These are phyloP conservation scores for Solanum habrochaites DNA, from an alignment of 257 asterid species.

Conservation along the genomic window DNA sequence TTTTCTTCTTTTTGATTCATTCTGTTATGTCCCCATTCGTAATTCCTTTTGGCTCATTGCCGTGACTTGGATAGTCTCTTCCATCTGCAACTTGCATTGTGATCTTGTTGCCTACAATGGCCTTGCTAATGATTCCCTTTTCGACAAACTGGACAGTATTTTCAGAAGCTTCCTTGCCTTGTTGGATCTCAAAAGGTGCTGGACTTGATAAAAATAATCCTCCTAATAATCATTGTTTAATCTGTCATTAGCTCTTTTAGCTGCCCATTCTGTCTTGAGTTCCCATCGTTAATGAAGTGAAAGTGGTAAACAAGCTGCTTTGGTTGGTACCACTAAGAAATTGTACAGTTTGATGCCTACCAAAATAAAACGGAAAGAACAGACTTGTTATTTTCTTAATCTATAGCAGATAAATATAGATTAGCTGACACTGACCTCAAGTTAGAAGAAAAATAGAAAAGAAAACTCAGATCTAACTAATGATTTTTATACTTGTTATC, in stretches of 20 bases:
- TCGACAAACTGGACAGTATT: not conserved
- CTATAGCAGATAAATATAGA: not conserved
- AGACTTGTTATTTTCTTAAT: not conserved
- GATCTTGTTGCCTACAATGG: not conserved
- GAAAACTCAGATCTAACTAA: not conserved
- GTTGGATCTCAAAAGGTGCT: not conserved
- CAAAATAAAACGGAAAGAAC: not conserved
- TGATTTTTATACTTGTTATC: not conserved
- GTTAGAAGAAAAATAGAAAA: not conserved
- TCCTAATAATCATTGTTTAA: not conserved
- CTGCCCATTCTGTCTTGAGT: not conserved
- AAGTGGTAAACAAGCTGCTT: not conserved
- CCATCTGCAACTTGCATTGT: not conserved
- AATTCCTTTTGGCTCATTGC: not conserved
- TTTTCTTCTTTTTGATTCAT: not conserved
- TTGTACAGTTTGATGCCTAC: not conserved
- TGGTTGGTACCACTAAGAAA: not conserved
- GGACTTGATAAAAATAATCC: not conserved
- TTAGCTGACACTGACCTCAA: not conserved
- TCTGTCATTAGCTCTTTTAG: not conserved
- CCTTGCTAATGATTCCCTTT: not conserved
- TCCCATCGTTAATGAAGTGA: not conserved
- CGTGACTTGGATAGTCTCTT: not conserved
- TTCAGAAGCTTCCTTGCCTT: not conserved
- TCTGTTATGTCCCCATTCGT: not conserved